Percentiles rank a stretch among this genome's conserved stretches.
These are phyloP conservation scores for Alternaria dauci DNA, from an alignment of 2,329 filamentous ascomycete species.

Conservation along the genomic window DNA sequence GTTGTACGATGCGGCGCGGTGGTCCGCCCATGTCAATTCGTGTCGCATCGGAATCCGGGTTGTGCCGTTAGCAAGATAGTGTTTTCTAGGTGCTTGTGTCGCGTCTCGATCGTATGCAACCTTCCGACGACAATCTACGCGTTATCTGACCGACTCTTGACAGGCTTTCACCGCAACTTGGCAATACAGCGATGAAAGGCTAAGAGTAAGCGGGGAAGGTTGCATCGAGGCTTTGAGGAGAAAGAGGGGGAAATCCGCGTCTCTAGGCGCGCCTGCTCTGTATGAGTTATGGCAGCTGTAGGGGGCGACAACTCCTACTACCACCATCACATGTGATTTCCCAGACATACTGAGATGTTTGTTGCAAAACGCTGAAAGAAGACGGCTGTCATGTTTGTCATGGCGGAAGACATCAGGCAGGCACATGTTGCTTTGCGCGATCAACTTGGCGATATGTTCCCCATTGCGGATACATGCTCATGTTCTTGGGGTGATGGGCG, in stretches of 20 bases:
- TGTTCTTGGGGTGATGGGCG: neutral
- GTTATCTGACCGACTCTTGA: slow-evolving; percentile 19
- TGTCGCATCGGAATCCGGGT: slow-evolving; percentile 8
- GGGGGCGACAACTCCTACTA: neutral
- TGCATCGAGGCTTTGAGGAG: neutral
- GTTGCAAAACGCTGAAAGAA: neutral
- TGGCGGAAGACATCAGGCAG: neutral
- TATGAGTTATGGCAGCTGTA: neutral
- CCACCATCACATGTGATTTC: neutral
- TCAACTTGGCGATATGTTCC: neutral
- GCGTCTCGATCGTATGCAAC: slow-evolving; percentile 7
- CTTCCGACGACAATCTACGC: slow-evolving; percentile 1
- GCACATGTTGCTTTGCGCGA: neutral
- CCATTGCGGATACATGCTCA: neutral
- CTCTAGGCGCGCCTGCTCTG: neutral
- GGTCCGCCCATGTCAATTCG: neutral
- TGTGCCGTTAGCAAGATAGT: slow-evolving; percentile 7
- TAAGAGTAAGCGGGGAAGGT: neutral
- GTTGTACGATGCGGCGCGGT: slow-evolving; percentile 9
- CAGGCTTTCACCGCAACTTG: slow-evolving; percentile 19
- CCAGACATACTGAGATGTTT: neutral
- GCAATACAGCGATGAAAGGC: neutral
- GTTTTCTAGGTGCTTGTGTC: neutral
- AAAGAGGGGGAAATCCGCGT: neutral
- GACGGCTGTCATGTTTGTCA: neutral